Conservation (phyloP, 192 early-diverging fungal species). For the Cladochytrium replicatum region DNA sequence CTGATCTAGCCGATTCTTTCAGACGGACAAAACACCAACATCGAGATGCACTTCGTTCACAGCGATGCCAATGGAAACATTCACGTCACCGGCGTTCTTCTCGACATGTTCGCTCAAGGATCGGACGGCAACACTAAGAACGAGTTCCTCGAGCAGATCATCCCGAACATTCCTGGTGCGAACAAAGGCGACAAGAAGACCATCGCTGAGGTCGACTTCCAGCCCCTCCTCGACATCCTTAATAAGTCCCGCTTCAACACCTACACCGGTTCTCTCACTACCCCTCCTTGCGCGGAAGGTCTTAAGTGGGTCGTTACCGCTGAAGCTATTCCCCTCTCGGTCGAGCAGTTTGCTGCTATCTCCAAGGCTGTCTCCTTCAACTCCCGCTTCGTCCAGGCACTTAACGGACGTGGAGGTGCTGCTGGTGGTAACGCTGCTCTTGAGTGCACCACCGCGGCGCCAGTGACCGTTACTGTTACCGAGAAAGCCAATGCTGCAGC, state of each 20-base stretch:
- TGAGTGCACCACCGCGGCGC: no score
- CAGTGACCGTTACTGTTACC: no score
- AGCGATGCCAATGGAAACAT: slow-evolving; percentile 18
- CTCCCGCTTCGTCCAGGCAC: no score
- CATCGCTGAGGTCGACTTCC: slow-evolving; percentile 11
- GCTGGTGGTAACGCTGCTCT: no score
- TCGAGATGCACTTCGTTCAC: slow-evolving; percentile 48
- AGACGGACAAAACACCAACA: neutral
- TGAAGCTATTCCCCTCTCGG: slow-evolving; percentile 16
- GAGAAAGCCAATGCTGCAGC: no score
- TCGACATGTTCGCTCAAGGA: no score
- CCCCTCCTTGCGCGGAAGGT: slow-evolving; percentile 54
- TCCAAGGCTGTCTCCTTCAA: slow-evolving; percentile 30
- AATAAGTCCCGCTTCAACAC: slow-evolving; percentile 7
- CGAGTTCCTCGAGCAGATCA: slow-evolving; percentile 19
- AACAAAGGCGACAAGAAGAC: neutral
- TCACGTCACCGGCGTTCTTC: slow-evolving; percentile 38
- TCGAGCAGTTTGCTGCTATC: slow-evolving; percentile 22
- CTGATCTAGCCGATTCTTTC: neutral
- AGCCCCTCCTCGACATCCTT: neutral
- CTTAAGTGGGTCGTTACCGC: slow-evolving; percentile 42
- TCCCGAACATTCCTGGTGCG: neutral
- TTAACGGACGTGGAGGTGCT: no score
- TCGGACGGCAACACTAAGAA: slow-evolving; percentile 5
- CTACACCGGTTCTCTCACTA: slow-evolving; percentile 50